These are phyloP conservation scores for Aspergillus sp. DNA, from an alignment of 2,329 filamentous ascomycete genomes.

Conservation along the genomic window DNA sequence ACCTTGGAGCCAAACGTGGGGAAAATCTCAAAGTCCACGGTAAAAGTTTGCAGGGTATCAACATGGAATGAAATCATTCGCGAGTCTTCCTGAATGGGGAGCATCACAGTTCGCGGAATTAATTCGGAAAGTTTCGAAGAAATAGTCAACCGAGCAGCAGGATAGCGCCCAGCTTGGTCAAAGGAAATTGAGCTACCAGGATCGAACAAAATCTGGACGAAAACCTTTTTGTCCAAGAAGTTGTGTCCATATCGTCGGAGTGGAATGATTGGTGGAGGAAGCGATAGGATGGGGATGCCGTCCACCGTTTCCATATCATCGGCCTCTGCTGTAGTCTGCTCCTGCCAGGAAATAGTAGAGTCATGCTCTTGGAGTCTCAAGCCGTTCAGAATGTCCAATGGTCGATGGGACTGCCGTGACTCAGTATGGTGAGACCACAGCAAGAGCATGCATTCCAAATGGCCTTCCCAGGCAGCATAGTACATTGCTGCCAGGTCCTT, in stretches of 20 bases:
- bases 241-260: constrained; percentile 94
- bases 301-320: constrained; percentile 73
- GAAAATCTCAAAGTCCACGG: constrained; percentile 96
- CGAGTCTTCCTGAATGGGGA: constrained; percentile 95
- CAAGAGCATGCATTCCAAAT: constrained; percentile 89
- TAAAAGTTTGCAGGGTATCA: constrained; percentile 87
- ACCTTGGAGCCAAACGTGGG: constrained; percentile 97
- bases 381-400: constrained; percentile 37
- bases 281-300: constrained; percentile 84
- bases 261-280: constrained; percentile 95
- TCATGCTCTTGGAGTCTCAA: constrained; percentile 29
- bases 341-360: constrained; percentile 26
- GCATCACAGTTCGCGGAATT: constrained; percentile 91
- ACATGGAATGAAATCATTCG: constrained; percentile 93
- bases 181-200: constrained; percentile 81
- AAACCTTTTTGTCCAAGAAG: constrained; percentile 96
- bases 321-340: constrained; percentile 40
- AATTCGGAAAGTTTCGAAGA: constrained; percentile 95
- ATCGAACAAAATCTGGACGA: constrained; percentile 89
- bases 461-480: constrained; percentile 97
- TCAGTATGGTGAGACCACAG: constrained; percentile 52
- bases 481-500: constrained; percentile 95
- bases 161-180: constrained; percentile 95
- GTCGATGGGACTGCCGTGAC: constrained; percentile 25
- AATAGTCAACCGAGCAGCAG: constrained; percentile 89